A percentile compares a stretch with the other conserved stretches of the same genome.
Conservation (phyloP, 352 stramenopile species). For the Plasmopara muralis region DNA sequence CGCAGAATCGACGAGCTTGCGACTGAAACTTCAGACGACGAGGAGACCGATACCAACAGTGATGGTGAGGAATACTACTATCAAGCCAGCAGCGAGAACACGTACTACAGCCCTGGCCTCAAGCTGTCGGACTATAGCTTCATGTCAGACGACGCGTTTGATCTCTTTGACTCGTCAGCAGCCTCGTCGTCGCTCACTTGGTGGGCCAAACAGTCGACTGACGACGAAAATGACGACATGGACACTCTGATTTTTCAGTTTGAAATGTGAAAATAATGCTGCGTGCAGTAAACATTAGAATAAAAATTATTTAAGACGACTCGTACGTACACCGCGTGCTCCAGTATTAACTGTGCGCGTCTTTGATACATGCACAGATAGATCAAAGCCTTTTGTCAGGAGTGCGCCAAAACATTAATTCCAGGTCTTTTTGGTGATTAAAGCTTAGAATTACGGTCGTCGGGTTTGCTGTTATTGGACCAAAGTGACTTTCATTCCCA, state of each 20-base stretch:
- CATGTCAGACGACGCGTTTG: conserved; percentile 14
- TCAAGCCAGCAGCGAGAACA: conserved; percentile 26
- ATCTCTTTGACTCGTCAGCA: conserved; percentile 37
- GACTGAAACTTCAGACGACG: conserved; percentile 12
- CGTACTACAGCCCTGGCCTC: conserved; percentile 31
- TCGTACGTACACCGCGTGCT: too few species aligned
- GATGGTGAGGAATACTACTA: conserved; percentile 29
- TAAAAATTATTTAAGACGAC: too few species aligned
- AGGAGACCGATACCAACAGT: conserved; percentile 18
- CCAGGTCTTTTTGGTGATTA: too few species aligned
- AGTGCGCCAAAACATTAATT: too few species aligned
- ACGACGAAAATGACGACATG: conserved; percentile 13
- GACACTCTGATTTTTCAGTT: conserved; percentile 37
- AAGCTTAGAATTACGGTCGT: too few species aligned
- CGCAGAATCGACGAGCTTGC: conserved; percentile 25
- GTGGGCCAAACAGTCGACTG: conserved; percentile 10
- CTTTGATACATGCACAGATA: too few species aligned
- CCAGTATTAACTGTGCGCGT: too few species aligned
- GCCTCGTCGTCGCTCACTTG: conserved; percentile 23
- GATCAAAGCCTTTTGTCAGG: too few species aligned
- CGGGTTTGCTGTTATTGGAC: too few species aligned
- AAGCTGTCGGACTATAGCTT: conserved; percentile 12
- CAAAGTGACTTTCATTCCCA: too few species aligned
- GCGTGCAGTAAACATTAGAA: too few species aligned
- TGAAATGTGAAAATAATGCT: conserved; percentile 21